Conservation (phyloP, 2,329 filamentous ascomycete species). For the Neonectria hederae region DNA sequence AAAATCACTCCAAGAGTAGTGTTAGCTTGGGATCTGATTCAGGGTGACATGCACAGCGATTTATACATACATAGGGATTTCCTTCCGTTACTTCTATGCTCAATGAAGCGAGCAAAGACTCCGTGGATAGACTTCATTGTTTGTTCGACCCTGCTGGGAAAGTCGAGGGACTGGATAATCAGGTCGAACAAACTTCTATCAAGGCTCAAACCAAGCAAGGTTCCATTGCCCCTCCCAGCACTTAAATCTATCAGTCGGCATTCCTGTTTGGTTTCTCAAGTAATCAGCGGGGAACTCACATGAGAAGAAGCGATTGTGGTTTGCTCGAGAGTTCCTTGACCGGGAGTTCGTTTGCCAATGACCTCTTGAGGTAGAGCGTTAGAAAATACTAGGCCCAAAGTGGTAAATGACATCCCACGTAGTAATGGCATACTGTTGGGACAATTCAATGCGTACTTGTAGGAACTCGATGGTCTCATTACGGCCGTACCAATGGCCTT, state of each 20-base stretch:
- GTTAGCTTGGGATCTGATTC: background rate
- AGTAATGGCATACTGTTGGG: background rate
- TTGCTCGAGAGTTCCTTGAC: background rate
- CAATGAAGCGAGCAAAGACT: constrained; percentile 1
- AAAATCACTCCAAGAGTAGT: background rate
- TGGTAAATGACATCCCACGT: no score
- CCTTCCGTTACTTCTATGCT: background rate
- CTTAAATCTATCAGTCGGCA: background rate
- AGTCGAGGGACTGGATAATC: background rate
- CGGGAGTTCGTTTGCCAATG: background rate
- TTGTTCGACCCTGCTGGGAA: background rate
- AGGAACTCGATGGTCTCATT: background rate
- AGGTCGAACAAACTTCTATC: background rate
- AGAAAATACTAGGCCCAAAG: no score
- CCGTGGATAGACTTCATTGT: background rate
- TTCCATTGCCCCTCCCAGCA: background rate
- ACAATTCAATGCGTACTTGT: background rate
- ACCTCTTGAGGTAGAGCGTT: background rate
- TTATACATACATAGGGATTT: background rate
- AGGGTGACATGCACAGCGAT: background rate
- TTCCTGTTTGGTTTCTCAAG: no score
- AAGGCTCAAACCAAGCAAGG: background rate
- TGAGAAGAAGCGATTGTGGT: background rate
- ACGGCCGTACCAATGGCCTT: background rate
- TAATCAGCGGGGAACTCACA: background rate